phyloP scores from a whole-genome alignment of 345 rosid genomes.

The Bretschneidera sinensis region DNA sequence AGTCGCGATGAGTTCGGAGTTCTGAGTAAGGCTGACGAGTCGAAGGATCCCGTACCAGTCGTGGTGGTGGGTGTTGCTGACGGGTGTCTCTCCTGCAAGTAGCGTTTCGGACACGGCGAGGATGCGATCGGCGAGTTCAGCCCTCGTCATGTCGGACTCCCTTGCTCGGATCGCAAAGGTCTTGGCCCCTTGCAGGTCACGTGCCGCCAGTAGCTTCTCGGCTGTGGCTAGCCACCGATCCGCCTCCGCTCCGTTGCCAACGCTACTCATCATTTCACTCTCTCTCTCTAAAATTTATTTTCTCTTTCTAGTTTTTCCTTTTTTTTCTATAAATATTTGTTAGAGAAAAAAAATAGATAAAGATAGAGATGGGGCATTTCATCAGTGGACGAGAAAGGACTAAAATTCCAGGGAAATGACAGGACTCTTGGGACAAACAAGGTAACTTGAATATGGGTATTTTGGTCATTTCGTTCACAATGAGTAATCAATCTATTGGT shows the following conservation, averaged over 20 bases:
- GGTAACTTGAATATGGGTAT: no score
- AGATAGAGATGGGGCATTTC: no score
- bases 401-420: background rate
- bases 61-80: constrained; percentile 31
- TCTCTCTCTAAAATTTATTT: constrained; percentile 9
- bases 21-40: constrained; percentile 55
- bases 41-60: constrained; percentile 90
- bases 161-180: constrained; percentile 82
- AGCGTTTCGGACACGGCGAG: constrained; percentile 81
- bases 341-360: no score
- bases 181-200: constrained; percentile 72
- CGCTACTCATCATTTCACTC: constrained; percentile 28
- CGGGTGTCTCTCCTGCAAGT: constrained; percentile 45
- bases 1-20: constrained; percentile 62
- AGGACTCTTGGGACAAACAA: no score
- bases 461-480: no score
- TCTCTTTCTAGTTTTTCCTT: background rate
- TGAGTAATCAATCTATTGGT: no score
- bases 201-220: constrained; percentile 73
- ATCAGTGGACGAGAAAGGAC: background rate
- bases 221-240: constrained; percentile 82
- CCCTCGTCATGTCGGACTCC: constrained; percentile 61
- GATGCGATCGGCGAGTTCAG: constrained; percentile 56
- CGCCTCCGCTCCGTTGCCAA: constrained; percentile 56
- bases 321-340: no score